A percentile compares a stretch with the other conserved stretches of the same genome.
Evolutionary conservation across 225 moss, liverwort and hornwort genomes (phyloP).

Genomic region (Polytrichum commune): DNA sequence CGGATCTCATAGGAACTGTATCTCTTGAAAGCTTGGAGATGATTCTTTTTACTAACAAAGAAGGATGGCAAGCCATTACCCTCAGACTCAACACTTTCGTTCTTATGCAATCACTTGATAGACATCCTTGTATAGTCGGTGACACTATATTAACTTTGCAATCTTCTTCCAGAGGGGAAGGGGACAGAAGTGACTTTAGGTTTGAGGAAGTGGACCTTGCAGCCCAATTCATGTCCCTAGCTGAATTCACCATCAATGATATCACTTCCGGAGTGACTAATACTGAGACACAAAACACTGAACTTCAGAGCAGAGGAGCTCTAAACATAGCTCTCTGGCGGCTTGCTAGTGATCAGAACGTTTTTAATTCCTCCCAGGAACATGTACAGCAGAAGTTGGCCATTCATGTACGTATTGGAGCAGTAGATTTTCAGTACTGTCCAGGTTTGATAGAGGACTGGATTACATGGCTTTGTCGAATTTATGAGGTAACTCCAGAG

Average conservation of each 20-base stretch:
- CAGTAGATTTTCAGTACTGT: constrained; percentile 8
- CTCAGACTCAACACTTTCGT: constrained; percentile 9
- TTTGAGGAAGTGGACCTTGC: constrained; percentile 8
- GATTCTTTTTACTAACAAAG: constrained; percentile 1
- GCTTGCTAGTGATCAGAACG: neutral
- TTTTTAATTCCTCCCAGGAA: constrained; percentile 1
- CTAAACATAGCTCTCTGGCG: constrained; percentile 3
- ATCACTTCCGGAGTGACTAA: neutral
- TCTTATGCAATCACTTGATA: constrained; percentile 12
- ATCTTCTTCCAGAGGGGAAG: constrained; percentile 3
- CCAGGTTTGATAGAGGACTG: constrained; percentile 9
- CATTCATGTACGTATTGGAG: constrained; percentile 6
- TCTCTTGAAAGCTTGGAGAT: constrained; percentile 9
- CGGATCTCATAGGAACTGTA: constrained; percentile 4
- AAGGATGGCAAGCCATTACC: constrained; percentile 8
- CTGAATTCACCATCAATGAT: neutral
- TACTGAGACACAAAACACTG: neutral
- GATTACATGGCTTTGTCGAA: constrained; percentile 7
- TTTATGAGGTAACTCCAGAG: neutral
- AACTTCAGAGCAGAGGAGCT: constrained; percentile 1
- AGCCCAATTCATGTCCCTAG: constrained; percentile 9
- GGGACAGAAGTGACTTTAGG: neutral
- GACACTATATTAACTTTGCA: constrained; percentile 10
- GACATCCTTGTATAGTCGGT: constrained; percentile 6
- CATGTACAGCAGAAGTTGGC: neutral